phyloP scores from a whole-genome alignment of 352 stramenopile species.

The Phytophthora agathidicida region DNA sequence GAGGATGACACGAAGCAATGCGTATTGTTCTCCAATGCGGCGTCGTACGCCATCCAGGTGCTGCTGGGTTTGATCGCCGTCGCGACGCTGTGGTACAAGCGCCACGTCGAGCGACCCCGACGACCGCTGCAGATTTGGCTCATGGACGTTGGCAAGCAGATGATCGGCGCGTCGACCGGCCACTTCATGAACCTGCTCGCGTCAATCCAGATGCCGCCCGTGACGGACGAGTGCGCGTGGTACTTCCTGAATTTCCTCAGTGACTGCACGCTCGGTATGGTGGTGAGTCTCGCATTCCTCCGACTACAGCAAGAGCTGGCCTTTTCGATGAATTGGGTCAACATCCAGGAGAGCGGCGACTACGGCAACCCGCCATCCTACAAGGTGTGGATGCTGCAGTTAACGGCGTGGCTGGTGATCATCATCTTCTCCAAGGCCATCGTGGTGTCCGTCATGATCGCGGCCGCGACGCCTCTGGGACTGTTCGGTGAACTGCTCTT shows the following conservation, averaged over 20 bases:
- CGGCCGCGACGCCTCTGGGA: slow-evolving; percentile 49
- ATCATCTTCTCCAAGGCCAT: slow-evolving; percentile 85
- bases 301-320: slow-evolving; percentile 76
- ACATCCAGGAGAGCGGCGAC: slow-evolving; percentile 78
- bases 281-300: slow-evolving; percentile 78
- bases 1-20: slow-evolving; percentile 43
- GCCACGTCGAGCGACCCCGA: slow-evolving; percentile 73
- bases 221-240: slow-evolving; percentile 86
- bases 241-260: slow-evolving; percentile 88
- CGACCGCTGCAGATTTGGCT: slow-evolving; percentile 77
- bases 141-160: slow-evolving; percentile 87
- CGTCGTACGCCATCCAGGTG: slow-evolving; percentile 76
- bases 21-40: slow-evolving; percentile 66
- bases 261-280: slow-evolving; percentile 83
- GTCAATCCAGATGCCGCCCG: slow-evolving; percentile 70
- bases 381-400: slow-evolving; percentile 61
- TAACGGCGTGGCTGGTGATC: slow-evolving; percentile 71
- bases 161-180: slow-evolving; percentile 66
- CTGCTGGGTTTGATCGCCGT: slow-evolving; percentile 71
- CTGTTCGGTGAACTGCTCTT: slow-evolving; percentile 72
- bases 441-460: slow-evolving; percentile 75
- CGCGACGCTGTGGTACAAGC: slow-evolving; percentile 85
- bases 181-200: slow-evolving; percentile 81
- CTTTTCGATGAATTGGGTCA: slow-evolving; percentile 73
- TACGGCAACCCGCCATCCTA: slow-evolving; percentile 80